phyloP scores from a whole-genome alignment of 768 basidiomycete species.

The Podaxis rugospora region DNA sequence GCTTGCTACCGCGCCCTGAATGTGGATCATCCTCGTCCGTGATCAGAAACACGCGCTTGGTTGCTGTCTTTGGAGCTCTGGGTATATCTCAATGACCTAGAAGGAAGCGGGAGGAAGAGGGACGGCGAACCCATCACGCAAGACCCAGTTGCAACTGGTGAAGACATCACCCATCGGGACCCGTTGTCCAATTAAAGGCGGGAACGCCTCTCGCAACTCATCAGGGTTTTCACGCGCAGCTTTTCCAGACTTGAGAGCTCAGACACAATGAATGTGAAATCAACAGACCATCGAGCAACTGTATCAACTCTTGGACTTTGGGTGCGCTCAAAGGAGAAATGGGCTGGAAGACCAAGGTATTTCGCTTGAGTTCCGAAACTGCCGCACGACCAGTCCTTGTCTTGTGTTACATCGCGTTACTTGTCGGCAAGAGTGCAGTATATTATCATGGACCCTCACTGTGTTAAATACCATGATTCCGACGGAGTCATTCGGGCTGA shows the following conservation, averaged over 20 bases:
- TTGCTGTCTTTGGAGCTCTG: slow-evolving; percentile 82
- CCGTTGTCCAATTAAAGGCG: slow-evolving; percentile 51
- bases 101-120: neutral
- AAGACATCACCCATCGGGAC: slow-evolving; percentile 88
- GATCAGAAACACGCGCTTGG: slow-evolving; percentile 91
- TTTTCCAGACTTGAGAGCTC: slow-evolving; percentile 10
- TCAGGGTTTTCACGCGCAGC: slow-evolving; percentile 63
- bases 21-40: slow-evolving; percentile 87
- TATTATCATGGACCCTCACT: slow-evolving; percentile 40
- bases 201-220: slow-evolving; percentile 55
- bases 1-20: slow-evolving; percentile 47
- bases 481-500: slow-evolving; percentile 83
- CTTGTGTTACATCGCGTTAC: slow-evolving; percentile 21
- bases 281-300: slow-evolving; percentile 68
- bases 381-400: slow-evolving; percentile 35
- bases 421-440: neutral
- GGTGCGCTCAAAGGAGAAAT: slow-evolving; percentile 77
- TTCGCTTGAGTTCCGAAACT: slow-evolving; percentile 61
- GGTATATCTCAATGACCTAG: neutral
- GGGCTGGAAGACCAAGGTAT: slow-evolving; percentile 69
- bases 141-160: slow-evolving; percentile 83
- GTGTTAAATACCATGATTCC: slow-evolving; percentile 93
- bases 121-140: slow-evolving; percentile 74
- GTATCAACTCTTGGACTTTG: slow-evolving; percentile 74
- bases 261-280: neutral